phyloP scores from a whole-genome alignment of 805 yeast species.

The Candida morakotiae region DNA sequence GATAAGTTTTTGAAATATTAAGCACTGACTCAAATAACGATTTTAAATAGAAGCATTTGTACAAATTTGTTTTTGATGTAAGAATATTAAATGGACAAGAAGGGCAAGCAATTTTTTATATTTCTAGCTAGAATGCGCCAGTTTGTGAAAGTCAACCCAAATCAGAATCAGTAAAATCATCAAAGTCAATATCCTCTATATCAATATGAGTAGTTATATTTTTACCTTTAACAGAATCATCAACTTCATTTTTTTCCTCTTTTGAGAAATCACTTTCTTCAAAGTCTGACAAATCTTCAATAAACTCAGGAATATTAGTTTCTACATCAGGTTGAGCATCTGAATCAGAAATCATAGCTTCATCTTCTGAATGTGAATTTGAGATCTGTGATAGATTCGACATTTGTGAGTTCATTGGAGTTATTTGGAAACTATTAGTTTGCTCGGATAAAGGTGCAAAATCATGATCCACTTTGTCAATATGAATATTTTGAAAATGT shows the following conservation, averaged over 20 bases:
- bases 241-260: background rate
- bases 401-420: background rate
- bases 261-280: constrained; percentile 16
- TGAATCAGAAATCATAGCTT: background rate
- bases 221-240: background rate
- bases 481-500: constrained; percentile 7
- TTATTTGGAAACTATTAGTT: constrained; percentile 3
- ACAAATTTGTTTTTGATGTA: no score
- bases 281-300: constrained; percentile 18
- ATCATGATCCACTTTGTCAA: background rate
- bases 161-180: constrained; percentile 14
- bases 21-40: no score
- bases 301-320: constrained; percentile 12
- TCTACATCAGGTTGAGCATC: constrained; percentile 5
- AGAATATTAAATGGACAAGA: no score
- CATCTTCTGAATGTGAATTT: background rate
- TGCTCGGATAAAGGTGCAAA: background rate
- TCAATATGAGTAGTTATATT: no score
- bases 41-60: no score
- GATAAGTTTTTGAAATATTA: constrained; percentile 3
- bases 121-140: no score
- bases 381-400: background rate
- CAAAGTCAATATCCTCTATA: constrained; percentile 11
- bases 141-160: no score
- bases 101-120: no score